Evolutionary conservation across 148 eudicot species (phyloP).

Genomic region (Diospyros lotus): DNA sequence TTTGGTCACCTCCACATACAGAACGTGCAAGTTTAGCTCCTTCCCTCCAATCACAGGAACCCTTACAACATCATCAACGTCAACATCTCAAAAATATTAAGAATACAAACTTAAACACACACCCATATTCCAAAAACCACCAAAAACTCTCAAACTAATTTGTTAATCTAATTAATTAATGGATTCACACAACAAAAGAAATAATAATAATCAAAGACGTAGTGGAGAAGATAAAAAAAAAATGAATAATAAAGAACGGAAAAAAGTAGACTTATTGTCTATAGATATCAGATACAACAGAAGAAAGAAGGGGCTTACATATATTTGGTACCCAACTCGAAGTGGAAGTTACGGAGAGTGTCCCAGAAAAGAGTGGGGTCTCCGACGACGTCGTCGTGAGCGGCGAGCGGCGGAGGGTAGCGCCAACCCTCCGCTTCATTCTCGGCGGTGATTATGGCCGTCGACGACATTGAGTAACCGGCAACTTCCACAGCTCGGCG

Average conservation of each 20-base stretch:
- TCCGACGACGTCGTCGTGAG: slow-evolving; percentile 49
- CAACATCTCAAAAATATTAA: not conserved
- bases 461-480: slow-evolving; percentile 26
- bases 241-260: too few species aligned
- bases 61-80: slow-evolving; percentile 23
- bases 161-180: too few species aligned
- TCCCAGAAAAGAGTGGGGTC: slow-evolving; percentile 47
- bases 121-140: not conserved
- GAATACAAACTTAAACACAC: not conserved
- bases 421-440: slow-evolving; percentile 10
- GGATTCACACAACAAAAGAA: too few species aligned
- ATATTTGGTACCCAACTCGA: slow-evolving; percentile 39
- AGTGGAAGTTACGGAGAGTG: slow-evolving; percentile 46
- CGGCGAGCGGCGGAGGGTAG: slow-evolving; percentile 38
- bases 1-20: slow-evolving; percentile 57
- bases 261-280: too few species aligned
- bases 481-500: slow-evolving; percentile 3
- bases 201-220: too few species aligned
- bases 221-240: too few species aligned
- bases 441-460: slow-evolving; percentile 7
- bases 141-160: not conserved
- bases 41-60: slow-evolving; percentile 64
- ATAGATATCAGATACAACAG: too few species aligned
- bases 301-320: slow-evolving; percentile 23
- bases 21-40: slow-evolving; percentile 52